A percentile compares a stretch with the other conserved stretches of the same genome.
Evolutionary conservation across 139 green algal species (phyloP).

Genomic region (Chlamydomonas sp.): DNA sequence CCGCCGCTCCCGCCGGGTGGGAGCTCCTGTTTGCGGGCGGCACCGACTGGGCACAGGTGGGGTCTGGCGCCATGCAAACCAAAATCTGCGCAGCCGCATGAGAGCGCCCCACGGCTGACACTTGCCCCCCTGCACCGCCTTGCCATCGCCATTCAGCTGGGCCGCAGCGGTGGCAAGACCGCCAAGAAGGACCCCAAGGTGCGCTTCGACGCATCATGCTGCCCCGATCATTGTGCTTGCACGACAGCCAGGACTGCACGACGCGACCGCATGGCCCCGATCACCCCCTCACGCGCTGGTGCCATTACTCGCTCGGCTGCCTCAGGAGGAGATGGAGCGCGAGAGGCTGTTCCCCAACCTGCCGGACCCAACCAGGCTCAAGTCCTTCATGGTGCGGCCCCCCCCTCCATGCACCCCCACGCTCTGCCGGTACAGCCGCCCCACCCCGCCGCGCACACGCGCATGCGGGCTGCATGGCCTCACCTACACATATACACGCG

Average conservation of each 20-base stretch:
- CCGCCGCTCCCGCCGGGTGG: too few species aligned
- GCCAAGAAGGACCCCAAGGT: slow-evolving; percentile 26
- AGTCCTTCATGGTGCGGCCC: slow-evolving; percentile 48
- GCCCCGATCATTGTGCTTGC: neutral
- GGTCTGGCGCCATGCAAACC: too few species aligned
- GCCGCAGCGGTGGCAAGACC: slow-evolving; percentile 21
- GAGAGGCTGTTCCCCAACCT: slow-evolving; percentile 68
- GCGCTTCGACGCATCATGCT: neutral
- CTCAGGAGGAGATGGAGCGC: slow-evolving; percentile 46
- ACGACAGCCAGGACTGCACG: neutral
- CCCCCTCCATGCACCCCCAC: too few species aligned
- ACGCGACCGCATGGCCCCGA: neutral
- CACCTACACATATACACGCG: neutral
- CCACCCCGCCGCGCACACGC: too few species aligned
- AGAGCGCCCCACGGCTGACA: neutral
- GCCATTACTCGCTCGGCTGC: neutral
- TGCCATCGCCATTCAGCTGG: slow-evolving; percentile 15
- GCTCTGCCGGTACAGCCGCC: too few species aligned
- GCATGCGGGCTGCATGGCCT: too few species aligned
- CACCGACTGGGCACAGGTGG: slow-evolving; percentile 60
- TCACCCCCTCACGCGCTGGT: neutral
- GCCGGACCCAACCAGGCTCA: slow-evolving; percentile 54
- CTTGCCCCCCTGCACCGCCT: neutral
- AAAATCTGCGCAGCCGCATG: too few species aligned
- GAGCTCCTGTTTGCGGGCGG: slow-evolving; percentile 66